These are phyloP conservation scores for Tricholoma saponaceum DNA, from an alignment of 768 basidiomycete genomes.

Conservation along the genomic window DNA sequence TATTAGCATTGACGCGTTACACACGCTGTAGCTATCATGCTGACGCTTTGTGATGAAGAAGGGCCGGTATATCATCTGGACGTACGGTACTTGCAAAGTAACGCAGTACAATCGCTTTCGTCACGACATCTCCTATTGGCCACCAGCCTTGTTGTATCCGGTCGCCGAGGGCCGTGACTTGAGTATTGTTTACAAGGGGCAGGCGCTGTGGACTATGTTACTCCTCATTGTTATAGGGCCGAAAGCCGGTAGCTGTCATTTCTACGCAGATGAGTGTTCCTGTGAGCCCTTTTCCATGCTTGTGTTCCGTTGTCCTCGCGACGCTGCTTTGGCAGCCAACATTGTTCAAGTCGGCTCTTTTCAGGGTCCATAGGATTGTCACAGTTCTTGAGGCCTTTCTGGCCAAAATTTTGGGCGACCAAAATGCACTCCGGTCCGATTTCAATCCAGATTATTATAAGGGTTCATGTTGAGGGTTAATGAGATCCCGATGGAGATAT, in stretches of 20 bases:
- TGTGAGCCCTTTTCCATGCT: too few species aligned
- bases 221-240: not conserved
- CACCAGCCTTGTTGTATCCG: too few species aligned
- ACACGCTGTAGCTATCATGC: not conserved
- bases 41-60: not conserved
- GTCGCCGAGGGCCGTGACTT: too few species aligned
- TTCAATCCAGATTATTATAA: not conserved
- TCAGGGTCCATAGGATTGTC: too few species aligned
- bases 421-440: not conserved
- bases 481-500: not conserved
- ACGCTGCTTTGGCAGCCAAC: too few species aligned
- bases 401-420: too few species aligned
- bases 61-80: constrained; percentile 1
- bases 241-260: not conserved
- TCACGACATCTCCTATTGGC: constrained; percentile 1
- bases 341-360: too few species aligned
- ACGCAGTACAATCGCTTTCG: not conserved
- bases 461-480: too few species aligned
- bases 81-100: not conserved
- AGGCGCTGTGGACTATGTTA: not conserved
- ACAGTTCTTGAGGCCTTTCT: too few species aligned
- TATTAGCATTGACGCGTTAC: not conserved
- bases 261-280: not conserved
- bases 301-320: not conserved
- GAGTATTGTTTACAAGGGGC: not conserved